Evolutionary conservation across 108 stramenopile species (phyloP).

Genomic region (Cylindrotheca fusiformis): DNA sequence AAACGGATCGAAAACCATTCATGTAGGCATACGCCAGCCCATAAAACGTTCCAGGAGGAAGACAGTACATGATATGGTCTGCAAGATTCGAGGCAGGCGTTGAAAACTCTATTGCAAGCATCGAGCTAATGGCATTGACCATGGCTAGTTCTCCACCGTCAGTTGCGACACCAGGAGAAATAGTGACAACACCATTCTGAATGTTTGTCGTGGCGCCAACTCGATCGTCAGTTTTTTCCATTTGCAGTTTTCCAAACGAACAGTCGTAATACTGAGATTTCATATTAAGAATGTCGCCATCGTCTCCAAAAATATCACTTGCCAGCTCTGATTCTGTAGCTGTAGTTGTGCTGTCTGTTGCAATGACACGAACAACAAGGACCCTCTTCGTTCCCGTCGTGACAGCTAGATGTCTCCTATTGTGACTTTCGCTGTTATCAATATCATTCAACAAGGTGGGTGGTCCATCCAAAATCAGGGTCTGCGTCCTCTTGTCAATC

Average conservation of each 20-base stretch:
- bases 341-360: constrained; percentile 8
- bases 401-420: too few species aligned
- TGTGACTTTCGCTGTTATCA: too few species aligned
- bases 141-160: not conserved
- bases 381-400: too few species aligned
- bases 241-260: too few species aligned
- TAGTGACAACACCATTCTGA: not conserved
- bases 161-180: not conserved
- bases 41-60: constrained; percentile 38
- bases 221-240: too few species aligned
- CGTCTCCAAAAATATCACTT: constrained; percentile 7
- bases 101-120: not conserved
- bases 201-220: too few species aligned
- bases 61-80: constrained; percentile 60
- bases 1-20: constrained; percentile 31
- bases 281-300: too few species aligned
- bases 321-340: not conserved
- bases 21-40: constrained; percentile 29
- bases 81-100: constrained; percentile 9
- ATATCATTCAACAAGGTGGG: too few species aligned
- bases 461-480: too few species aligned
- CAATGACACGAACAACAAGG: constrained; percentile 30
- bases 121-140: not conserved
- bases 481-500: too few species aligned
- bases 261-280: too few species aligned